Conservation (phyloP, 352 stramenopile genomes). For the Phytophthora fragariae region DNA sequence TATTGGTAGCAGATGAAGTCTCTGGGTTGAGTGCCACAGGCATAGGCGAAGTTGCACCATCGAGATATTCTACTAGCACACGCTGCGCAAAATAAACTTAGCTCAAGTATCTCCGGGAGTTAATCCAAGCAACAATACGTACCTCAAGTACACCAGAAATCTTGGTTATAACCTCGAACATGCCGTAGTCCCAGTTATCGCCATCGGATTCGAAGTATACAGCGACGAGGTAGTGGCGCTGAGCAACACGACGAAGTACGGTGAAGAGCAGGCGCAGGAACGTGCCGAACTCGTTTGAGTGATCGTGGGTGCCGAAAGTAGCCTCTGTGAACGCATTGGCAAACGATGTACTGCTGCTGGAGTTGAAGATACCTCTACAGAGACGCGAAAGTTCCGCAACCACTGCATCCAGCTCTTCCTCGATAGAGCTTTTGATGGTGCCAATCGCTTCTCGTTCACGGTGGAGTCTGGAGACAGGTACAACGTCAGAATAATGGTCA, state of each 20-base stretch:
- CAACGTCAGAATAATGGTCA: constrained; percentile 2
- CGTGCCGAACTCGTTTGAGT: constrained; percentile 72
- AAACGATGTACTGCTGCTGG: constrained; percentile 79
- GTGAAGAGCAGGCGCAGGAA: constrained; percentile 75
- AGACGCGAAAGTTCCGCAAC: constrained; percentile 73
- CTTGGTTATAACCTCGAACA: constrained; percentile 70
- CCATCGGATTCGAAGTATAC: constrained; percentile 70
- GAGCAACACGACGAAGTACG: constrained; percentile 68
- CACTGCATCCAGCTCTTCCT: constrained; percentile 70
- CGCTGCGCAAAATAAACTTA: constrained; percentile 33
- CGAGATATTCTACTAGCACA: constrained; percentile 75
- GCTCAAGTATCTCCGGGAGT: not conserved
- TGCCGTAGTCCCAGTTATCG: constrained; percentile 73
- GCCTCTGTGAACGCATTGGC: constrained; percentile 79
- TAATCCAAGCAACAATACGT: not conserved
- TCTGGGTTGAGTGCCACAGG: constrained; percentile 31
- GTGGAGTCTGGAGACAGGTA: constrained; percentile 55
- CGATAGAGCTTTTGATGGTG: constrained; percentile 73
- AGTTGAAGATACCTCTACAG: constrained; percentile 78
- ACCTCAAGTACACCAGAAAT: constrained; percentile 77
- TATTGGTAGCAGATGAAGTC: constrained; percentile 19
- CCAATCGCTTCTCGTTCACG: constrained; percentile 81
- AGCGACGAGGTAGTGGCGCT: constrained; percentile 73
- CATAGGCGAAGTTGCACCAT: constrained; percentile 43
- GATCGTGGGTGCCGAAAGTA: constrained; percentile 71